Percentiles rank a stretch among this genome's conserved stretches.
Evolutionary conservation across 345 rosid genomes (phyloP).

Genomic region (Isatis tinctoria): DNA sequence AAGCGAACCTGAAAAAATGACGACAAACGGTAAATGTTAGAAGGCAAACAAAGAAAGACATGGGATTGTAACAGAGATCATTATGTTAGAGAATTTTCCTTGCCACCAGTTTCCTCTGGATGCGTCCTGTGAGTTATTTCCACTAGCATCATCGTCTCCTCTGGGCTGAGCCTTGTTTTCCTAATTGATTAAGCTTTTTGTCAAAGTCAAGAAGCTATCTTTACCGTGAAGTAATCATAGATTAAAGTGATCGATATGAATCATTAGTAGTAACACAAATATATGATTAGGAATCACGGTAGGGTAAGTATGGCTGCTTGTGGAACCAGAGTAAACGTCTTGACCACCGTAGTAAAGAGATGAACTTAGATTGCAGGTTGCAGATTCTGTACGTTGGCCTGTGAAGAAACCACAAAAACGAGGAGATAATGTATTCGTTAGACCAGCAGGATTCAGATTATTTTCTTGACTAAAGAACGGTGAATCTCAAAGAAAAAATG

Average conservation of each 20-base stretch:
- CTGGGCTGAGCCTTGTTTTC: constrained; percentile 48
- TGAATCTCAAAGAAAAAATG: neutral
- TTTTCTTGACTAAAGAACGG: neutral
- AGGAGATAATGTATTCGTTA: neutral
- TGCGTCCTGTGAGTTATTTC: constrained; percentile 46
- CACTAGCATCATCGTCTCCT: constrained; percentile 48
- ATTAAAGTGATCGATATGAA: neutral
- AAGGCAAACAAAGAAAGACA: neutral
- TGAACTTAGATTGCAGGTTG: constrained; percentile 73
- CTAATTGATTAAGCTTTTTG: constrained; percentile 6
- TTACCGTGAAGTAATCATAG: neutral
- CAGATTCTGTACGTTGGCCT: constrained; percentile 38
- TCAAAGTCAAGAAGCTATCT: neutral
- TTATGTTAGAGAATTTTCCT: constrained; percentile 39
- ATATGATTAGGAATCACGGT: constrained; percentile 42
- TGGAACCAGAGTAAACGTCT: constrained; percentile 51
- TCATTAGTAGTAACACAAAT: neutral
- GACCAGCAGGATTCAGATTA: neutral
- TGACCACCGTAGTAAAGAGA: constrained; percentile 88
- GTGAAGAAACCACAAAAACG: constrained; percentile 2
- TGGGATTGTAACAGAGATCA: neutral
- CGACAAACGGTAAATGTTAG: neutral
- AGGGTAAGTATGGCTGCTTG: constrained; percentile 42
- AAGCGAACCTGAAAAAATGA: constrained; percentile 63
- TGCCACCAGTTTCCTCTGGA: constrained; percentile 98